Base-by-base conservation (phyloP, 345 rosid genomes). In the Hypericum androsaemum region DNA sequence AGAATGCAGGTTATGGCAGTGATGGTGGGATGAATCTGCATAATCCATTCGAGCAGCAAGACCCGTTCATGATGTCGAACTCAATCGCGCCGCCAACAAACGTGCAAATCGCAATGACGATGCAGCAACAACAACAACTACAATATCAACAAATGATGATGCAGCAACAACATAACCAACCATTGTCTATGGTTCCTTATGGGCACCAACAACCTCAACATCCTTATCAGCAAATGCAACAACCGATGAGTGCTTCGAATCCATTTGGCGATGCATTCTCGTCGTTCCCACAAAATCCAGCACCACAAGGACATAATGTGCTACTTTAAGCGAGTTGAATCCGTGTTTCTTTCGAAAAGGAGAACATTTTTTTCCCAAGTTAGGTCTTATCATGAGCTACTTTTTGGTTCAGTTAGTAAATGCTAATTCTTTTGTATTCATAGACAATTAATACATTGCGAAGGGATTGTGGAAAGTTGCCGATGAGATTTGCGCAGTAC, bases 51-150 rank as follows among this genome's bases (percentile, higher is more conserved):
- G 92, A 82, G 12, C 83, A 73, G 48, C 81, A 69, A 9, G 97
- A 94, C 43, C 97, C 95, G 6, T 88, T 94, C 5, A 52, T 65
- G 42, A 74, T 73, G 87, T 94, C 95, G 8, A 77, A 72, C 58
- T 59, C 43, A 70, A 60, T 83, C 62, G 84, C 92, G 0, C 87
- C 97, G 9, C 95, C 95, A 9, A 67, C 89, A 1, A 79, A 75
- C 37, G 99, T 94, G 56, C 97, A 88, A 55, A 80, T 94, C 89
- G 84, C 87, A 11, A 43, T 80, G 66, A 39, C 80, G 58, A 75
- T 74, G 28, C 86, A 79, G 43, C 88, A 84, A 6, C 88, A 78
- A 7, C 87, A 84, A 0, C 75, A 80, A 32, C 49, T 46, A 47
- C 67, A 50, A 0, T 46, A 22, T 22, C 32, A 22, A 22, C 32